phyloP scores from a whole-genome alignment of 2,329 filamentous ascomycete genomes.

The Diaporthe helianthi region DNA sequence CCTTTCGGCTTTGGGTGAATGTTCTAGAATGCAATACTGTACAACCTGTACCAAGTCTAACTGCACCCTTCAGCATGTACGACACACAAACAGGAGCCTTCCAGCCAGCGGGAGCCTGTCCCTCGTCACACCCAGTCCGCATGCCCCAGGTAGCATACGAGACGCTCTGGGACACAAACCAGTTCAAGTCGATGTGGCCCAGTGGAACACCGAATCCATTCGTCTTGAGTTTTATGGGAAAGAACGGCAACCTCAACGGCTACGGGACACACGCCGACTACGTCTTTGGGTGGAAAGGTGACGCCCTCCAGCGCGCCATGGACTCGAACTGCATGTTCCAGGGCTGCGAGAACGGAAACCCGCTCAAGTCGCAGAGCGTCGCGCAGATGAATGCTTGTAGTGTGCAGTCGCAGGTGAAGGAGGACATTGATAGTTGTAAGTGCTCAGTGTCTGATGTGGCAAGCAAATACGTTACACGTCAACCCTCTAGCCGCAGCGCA shows the following conservation, averaged over 20 bases:
- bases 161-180: constrained; percentile 52
- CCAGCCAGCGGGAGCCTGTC: constrained; percentile 38
- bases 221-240: constrained; percentile 38
- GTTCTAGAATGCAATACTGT: too few species aligned
- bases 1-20: too few species aligned
- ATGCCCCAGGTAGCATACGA: constrained; percentile 49
- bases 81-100: constrained; percentile 40
- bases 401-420: constrained; percentile 41
- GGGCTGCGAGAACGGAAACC: constrained; percentile 42
- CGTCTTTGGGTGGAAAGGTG: constrained; percentile 45
- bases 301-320: constrained; percentile 43
- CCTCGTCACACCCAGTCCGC: constrained; percentile 42
- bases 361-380: constrained; percentile 44
- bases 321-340: constrained; percentile 43
- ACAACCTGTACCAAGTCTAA: too few species aligned
- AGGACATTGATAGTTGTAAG: constrained; percentile 45
- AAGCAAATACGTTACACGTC: too few species aligned
- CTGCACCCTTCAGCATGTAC: constrained; percentile 36
- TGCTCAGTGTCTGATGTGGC: constrained; percentile 23
- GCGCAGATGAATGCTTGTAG: constrained; percentile 44
- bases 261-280: constrained; percentile 44
- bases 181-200: constrained; percentile 48
- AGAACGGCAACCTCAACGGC: constrained; percentile 38
- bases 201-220: constrained; percentile 44
- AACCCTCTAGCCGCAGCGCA: too few species aligned